Conservation (phyloP, 768 basidiomycete species). For the Glaciozyma martinii region DNA sequence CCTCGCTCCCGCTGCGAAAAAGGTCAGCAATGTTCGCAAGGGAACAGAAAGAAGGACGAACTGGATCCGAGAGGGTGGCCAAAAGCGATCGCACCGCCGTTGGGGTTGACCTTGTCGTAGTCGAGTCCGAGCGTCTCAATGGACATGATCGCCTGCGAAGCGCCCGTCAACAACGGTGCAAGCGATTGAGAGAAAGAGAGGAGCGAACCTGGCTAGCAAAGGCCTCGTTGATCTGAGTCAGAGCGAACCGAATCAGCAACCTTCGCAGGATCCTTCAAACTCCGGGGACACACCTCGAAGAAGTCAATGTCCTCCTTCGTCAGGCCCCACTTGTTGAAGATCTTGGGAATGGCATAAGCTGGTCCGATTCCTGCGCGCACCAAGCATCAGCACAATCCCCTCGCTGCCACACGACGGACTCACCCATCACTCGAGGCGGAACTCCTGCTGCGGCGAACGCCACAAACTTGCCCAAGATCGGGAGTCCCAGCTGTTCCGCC, state of each 20-base stretch:
- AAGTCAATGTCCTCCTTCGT: background rate
- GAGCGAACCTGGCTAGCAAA: slow-evolving; percentile 59
- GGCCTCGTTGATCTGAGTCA: slow-evolving; percentile 73
- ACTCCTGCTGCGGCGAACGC: background rate
- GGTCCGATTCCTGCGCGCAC: slow-evolving; percentile 40
- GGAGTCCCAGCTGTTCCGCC: background rate
- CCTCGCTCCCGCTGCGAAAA: no score
- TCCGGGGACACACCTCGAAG: background rate
- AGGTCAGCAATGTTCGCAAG: no score
- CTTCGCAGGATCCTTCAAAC: background rate
- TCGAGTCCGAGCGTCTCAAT: slow-evolving; percentile 57
- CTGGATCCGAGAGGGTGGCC: no score
- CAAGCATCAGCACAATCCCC: no score
- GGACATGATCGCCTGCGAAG: slow-evolving; percentile 35
- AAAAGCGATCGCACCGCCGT: slow-evolving; percentile 66
- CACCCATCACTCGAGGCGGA: background rate
- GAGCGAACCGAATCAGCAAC: background rate
- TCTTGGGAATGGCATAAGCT: background rate
- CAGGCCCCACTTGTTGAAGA: background rate
- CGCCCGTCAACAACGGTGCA: background rate
- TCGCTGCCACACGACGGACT: no score
- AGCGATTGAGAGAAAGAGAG: background rate
- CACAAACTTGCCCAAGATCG: background rate
- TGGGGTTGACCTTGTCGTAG: slow-evolving; percentile 64
- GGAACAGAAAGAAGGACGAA: no score